Base-by-base conservation (phyloP, 441 rosid species). In the Arabidopsis lyrata region DNA sequence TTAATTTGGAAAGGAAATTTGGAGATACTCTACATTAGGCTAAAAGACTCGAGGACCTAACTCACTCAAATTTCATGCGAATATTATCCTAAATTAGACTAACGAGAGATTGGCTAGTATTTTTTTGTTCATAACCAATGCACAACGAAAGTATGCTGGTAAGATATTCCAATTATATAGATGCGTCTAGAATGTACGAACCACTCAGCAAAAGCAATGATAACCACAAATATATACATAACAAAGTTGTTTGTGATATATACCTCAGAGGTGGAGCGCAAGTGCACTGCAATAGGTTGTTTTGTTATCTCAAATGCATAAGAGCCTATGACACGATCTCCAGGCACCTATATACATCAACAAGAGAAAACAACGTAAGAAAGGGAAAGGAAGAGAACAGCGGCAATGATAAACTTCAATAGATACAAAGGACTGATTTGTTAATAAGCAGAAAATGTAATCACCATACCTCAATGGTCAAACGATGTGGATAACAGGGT, bases 401-500 rank as follows among this genome's bases (percentile, higher is more conserved):
- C 50, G 4, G 39, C 66, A 50, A 61, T 57, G 20, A 64, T 42
- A 45, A 50, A 56, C 32, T 8, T 47, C 34, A 65, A 42, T 52
- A 59, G 57, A 52, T 61, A 66, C 59, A 59, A 44, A 54, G 36
- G 39, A 44, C 32, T 34, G 47, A 34, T 6, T 54, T 49, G 36
- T 72, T 44, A 44, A 20, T 50, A 55, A 18, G 67, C 67, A 62
- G 56, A 45, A 32, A 48, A 63, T 48, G 32, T 52, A 3, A 63
- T 57, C 49, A 49, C 49, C 58, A 67, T 84, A 95, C 99, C 97
- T 95, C 98, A 74, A 95, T 77, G 72, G 86, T 80, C 63, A 95
- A 88, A 81, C 96, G 93, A 79, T 90, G 97, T 24, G 98, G 97
- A 80, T 79, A 93, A 80, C 87, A 87, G 53, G 98, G 97, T 82